Evolutionary conservation across 2,329 filamentous ascomycete genomes (phyloP), one percentile per base, ranked within the genome.

Genomic region (Fusarium zealandicum): DNA sequence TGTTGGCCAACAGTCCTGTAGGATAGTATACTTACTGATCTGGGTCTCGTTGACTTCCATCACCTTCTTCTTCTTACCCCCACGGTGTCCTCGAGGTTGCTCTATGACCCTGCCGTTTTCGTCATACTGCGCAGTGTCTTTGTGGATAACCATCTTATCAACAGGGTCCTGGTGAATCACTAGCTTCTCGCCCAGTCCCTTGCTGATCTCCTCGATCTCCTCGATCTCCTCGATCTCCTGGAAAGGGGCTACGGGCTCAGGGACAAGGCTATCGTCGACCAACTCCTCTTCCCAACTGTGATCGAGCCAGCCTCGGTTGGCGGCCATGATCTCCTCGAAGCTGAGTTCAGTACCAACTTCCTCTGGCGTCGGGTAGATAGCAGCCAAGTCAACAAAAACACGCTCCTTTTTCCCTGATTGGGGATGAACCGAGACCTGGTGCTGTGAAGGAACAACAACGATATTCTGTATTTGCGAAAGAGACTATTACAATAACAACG

Each of bases 31-130:
- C 88, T 78, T 78, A 96, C 91, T 91, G 45, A 93, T 96, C 73
- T 97, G 92, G 3, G 93, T 96, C 74, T 96, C 92, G 66, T 93
- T 93, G 50, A 93, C 80, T 69, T 97, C 92, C 76, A 90, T 89
- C 39, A 89, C 76, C 74, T 96, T 93, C 76, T 93, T 87, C 70
- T 88, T 90, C 72, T 84, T 88, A 28, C 78, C 58, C 13, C 77
- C 69, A 79, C 79, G 59, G 75, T 79, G 49, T 69, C 81, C 75
- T 57, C 73, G 75, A 31, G 73, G 64, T 27, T 75, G 74, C 37
- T 79, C 72, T 60, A 79, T 78, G 13, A 78, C 69, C 0, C 73
- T 78, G 3, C 85, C 84, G 64, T 88, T 88, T 69, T 88, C 85
- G 51, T 88, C 85, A 25, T 84, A 74, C 37, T 77, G 70, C 25